Conservation (phyloP, 2,329 filamentous ascomycete genomes). For the Fusarium coffeatum region DNA sequence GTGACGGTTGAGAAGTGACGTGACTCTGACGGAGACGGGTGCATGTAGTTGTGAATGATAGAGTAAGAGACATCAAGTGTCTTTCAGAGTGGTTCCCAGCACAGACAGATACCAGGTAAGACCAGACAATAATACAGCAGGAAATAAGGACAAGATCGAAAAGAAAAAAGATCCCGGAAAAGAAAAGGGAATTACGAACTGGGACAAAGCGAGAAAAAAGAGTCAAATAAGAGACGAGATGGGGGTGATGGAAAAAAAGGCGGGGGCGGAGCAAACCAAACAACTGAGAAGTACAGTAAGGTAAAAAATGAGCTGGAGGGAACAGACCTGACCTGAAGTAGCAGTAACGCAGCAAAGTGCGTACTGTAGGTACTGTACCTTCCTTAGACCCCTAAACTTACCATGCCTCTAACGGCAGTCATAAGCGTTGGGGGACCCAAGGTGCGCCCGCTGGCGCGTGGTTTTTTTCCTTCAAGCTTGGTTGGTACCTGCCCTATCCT, state of each 20-base stretch:
- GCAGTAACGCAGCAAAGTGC: slow-evolving; percentile 14
- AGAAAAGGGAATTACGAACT: slow-evolving; percentile 45
- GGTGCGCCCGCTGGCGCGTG: slow-evolving; percentile 31
- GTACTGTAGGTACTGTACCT: slow-evolving; percentile 13
- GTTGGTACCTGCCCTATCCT: slow-evolving; percentile 9
- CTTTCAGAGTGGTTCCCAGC: not conserved
- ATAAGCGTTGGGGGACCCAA: slow-evolving; percentile 28
- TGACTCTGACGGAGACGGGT: slow-evolving; percentile 4
- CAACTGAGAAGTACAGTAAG: slow-evolving; percentile 12
- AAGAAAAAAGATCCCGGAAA: slow-evolving; percentile 41
- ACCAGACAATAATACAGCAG: slow-evolving; percentile 26
- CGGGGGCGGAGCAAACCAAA: slow-evolving; percentile 44
- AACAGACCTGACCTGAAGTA: slow-evolving; percentile 5
- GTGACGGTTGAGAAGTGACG: not conserved
- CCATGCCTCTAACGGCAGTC: slow-evolving; percentile 39
- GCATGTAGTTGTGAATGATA: not conserved
- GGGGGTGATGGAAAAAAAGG: slow-evolving; percentile 39
- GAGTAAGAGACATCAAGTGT: not conserved
- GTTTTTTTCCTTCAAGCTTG: slow-evolving; percentile 18
- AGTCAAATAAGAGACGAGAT: slow-evolving; percentile 35
- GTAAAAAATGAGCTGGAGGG: not conserved
- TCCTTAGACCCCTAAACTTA: slow-evolving; percentile 32
- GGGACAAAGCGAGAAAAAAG: slow-evolving; percentile 33
- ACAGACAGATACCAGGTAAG: not conserved
- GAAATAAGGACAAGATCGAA: slow-evolving; percentile 28